Evolutionary conservation across 2,329 filamentous ascomycete genomes (phyloP), one percentile per base, ranked within the genome.

Genomic region (Ceratocystis eucalypticola): DNA sequence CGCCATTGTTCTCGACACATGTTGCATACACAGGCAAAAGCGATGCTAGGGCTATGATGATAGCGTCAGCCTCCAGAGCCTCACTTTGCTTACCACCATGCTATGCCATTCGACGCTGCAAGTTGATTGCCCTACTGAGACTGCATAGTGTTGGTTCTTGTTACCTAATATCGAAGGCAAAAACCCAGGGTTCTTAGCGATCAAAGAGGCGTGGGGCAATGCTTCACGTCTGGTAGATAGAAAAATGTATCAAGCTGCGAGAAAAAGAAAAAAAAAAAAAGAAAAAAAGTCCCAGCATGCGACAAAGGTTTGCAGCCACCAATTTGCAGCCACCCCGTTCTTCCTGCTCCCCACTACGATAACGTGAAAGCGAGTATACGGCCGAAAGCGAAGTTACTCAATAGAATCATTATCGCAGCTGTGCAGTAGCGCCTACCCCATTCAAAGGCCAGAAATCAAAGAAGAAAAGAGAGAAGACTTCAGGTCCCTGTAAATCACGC

Each of bases 401-500:
- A 12, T 41, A 15, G n/a, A 50, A 22, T 20, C 17, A 22, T 20
- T 7, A 50, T 8, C 22, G 12, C 5, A 59, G 33, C 17, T 20
- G 55, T 59, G 55, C 55, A 59, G 25, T n/a, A 33, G 25, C 25
- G 33, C 15, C 55, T 59, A 30, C 30, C 30, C 6, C 30, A 7
- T 30, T 7, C 30, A 6, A 30, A 30, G 6, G 55, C 55, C 6
- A 20, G n/a, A 15, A 33, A 41, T 41, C 37, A 12, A 41, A 41
- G 37, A 41, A 12, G 37, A 41, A 41, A 15, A 41, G 37, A 41
- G 37, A 41, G 10, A 7, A 10, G 28, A 17, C 12, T 37, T n/a
- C 28, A 37, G 55, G 55, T 28, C 55, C 28, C 55, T 59, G 28
- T 59, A 59, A 59, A 33, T 59, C 28, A 59, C 55, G 55, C 55